Base-by-base conservation (phyloP, 805 yeast genomes). In the Candida glaebosa region DNA sequence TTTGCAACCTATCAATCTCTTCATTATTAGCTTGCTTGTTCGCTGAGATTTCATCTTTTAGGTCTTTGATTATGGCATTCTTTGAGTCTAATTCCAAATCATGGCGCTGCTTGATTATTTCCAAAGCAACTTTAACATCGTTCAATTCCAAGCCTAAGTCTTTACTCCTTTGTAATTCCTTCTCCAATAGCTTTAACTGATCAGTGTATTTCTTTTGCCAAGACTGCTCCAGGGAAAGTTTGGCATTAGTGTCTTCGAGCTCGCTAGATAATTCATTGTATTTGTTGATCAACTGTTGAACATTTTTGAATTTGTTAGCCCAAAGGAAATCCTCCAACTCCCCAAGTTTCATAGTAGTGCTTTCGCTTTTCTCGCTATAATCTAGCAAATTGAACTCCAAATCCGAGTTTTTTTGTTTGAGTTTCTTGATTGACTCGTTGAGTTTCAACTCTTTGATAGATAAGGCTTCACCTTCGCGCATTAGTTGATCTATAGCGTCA, bases 401-500 rank as follows among this genome's bases (percentile, higher is more conserved):
- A 18, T 59, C 58, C 7, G 40, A 40, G 46, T 65, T 67, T 4
- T 49, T 41, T 2, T 51, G 31, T 42, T 79, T 78, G 42, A 89
- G 60, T 47, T 73, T 71, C 46, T 85, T 85, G 38, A 90, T 78
- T 0, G 81, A 69, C 31, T 80, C 86, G 49, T 77, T 80, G 39
- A 81, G 71, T 49, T 76, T 78, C 19, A 87, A 70, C 52, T 91
- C 97, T 45, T 78, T 81, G 44, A 74, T 73, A 0, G 93, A 79
- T 30, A 88, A 61, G 18, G 75, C 78, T 47, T 84, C 82, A 3
- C 96, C 96, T 60, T 89, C 96, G 41, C 76, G 79, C 54, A 85
- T 56, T 20, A 90, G 63, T 42, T 82, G 81, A 14, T 76, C 74
- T 18, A 90, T 79, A 22, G 79, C 76, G 9, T 68, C 73, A 39